These are phyloP conservation scores for Beauveria asiatica DNA, from an alignment of 2,329 filamentous ascomycete genomes.

Conservation along the genomic window DNA sequence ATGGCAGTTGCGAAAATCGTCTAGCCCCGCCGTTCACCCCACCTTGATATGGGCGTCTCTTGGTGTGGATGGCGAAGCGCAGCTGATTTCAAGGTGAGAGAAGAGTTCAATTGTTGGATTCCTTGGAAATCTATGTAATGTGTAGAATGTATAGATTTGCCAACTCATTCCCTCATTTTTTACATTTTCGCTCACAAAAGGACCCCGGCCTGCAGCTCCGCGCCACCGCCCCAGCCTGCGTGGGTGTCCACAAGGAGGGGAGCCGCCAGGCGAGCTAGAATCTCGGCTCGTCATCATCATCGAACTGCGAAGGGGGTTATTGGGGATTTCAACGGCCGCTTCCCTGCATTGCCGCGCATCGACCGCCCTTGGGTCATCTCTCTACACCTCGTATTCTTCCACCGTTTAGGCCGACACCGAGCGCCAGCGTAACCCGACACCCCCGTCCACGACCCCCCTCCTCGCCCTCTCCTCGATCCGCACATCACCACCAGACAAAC, in stretches of 20 bases:
- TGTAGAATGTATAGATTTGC: no score
- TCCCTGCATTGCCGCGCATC: not conserved
- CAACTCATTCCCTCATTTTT: no score
- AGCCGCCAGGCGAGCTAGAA: not conserved
- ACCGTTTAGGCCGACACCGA: not conserved
- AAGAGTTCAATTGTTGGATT: no score
- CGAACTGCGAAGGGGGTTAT: not conserved
- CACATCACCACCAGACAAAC: not conserved
- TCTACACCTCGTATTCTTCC: not conserved
- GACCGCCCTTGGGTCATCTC: not conserved
- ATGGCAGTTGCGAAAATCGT: conserved; percentile 3
- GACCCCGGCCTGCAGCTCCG: not conserved
- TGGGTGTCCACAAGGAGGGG: conserved; percentile 9
- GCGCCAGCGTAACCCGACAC: not conserved
- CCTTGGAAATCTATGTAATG: no score
- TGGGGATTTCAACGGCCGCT: not conserved
- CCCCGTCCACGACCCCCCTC: not conserved
- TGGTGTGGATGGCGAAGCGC: not conserved
- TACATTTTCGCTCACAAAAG: not conserved
- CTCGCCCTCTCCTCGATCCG: not conserved
- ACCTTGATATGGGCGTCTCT: not conserved
- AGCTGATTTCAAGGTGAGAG: not conserved
- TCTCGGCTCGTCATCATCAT: conserved; percentile 7
- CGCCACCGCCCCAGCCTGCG: conserved; percentile 9
- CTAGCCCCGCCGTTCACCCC: conserved; percentile 8